Evolutionary conservation across 495 filamentous ascomycete species (phyloP).

Genomic region (Pyronema domesticum): DNA sequence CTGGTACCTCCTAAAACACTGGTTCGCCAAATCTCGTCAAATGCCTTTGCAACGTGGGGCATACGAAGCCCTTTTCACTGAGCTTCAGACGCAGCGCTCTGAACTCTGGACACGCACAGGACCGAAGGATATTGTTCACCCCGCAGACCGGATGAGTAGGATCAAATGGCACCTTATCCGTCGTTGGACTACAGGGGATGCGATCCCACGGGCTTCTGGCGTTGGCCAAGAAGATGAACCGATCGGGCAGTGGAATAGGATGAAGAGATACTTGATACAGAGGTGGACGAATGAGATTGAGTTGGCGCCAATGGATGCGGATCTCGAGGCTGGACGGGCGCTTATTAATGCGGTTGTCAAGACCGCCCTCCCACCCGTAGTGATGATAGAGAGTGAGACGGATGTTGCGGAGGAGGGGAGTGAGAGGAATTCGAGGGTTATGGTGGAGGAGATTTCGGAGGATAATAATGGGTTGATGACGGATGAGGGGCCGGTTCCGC

Average conservation of each 20-base stretch:
- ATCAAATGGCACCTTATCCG: not conserved
- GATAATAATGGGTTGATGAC: constrained; percentile 8
- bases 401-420: constrained; percentile 15
- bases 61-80: constrained; percentile 33
- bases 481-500: not conserved
- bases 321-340: not conserved
- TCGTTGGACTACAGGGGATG: not conserved
- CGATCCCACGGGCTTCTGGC: not conserved
- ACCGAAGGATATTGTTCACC: constrained; percentile 28
- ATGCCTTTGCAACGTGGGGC: constrained; percentile 33
- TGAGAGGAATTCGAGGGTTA: constrained; percentile 24
- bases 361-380: not conserved
- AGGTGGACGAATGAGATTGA: constrained; percentile 30
- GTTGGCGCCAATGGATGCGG: not conserved
- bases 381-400: constrained; percentile 11
- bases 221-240: constrained; percentile 7
- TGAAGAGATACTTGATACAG: constrained; percentile 29
- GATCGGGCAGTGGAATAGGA: constrained; percentile 25
- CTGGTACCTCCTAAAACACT: constrained; percentile 36
- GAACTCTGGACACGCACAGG: constrained; percentile 33
- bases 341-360: not conserved
- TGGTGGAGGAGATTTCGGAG: constrained; percentile 33
- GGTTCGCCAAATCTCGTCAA: constrained; percentile 28
- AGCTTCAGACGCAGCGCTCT: constrained; percentile 31
- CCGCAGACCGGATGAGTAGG: constrained; percentile 6